A percentile compares a stretch with the other conserved stretches of the same genome.
Conservation (phyloP, 2,329 filamentous ascomycete species). For the Neurospora sp. region DNA sequence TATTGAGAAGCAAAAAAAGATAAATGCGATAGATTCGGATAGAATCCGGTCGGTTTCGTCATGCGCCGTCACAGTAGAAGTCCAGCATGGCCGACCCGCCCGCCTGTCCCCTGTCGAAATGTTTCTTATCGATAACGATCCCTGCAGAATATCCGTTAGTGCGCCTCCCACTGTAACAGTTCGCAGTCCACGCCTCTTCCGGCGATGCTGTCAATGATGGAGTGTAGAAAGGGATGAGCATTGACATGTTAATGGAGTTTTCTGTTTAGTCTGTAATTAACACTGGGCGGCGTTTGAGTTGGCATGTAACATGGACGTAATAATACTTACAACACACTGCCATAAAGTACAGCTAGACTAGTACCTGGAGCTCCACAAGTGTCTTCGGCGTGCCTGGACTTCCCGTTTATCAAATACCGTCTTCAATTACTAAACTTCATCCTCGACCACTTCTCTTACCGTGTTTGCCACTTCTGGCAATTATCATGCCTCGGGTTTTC, state of each 20-base stretch:
- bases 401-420: not conserved
- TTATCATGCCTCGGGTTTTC: not conserved
- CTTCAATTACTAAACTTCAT: not conserved
- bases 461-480: not conserved
- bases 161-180: not conserved
- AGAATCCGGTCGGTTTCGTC: not conserved
- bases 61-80: not conserved
- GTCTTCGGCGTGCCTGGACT: not conserved
- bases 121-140: not conserved
- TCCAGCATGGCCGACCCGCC: not conserved
- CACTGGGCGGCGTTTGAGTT: not conserved
- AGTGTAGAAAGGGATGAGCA: not conserved
- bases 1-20: not conserved
- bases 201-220: not conserved
- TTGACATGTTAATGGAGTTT: not conserved
- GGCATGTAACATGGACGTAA: not conserved
- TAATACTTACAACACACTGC: not conserved
- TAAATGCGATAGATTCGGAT: not conserved
- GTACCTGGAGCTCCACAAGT: not conserved
- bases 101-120: not conserved
- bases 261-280: not conserved
- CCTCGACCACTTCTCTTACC: not conserved
- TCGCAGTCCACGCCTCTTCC: not conserved
- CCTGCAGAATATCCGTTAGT: not conserved
- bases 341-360: not conserved